Evolutionary conservation across 768 basidiomycete species (phyloP).

Genomic region (Termitomyces sp.): DNA sequence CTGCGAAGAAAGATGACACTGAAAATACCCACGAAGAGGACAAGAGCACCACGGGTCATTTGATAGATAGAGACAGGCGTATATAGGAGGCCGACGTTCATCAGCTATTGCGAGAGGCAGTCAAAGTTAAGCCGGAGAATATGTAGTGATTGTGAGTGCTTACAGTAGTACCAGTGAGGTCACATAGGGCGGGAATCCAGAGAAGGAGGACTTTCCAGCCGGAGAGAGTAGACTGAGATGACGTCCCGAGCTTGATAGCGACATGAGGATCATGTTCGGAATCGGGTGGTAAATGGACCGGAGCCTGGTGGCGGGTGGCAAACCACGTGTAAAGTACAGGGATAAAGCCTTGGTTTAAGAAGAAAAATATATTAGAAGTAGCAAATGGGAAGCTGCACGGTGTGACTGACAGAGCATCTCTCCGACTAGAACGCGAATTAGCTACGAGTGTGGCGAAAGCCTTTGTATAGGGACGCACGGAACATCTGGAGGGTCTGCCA

Average conservation of each 20-base stretch:
- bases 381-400: slow-evolving; percentile 21
- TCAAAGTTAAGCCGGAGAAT: slow-evolving; percentile 1
- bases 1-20: slow-evolving; percentile 88
- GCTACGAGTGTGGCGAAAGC: slow-evolving; percentile 14
- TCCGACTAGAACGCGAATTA: slow-evolving; percentile 56
- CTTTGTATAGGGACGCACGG: slow-evolving; percentile 40
- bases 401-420: slow-evolving; percentile 83
- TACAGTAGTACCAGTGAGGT: slow-evolving; percentile 88
- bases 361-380: slow-evolving; percentile 13
- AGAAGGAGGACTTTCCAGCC: slow-evolving; percentile 73
- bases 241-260: slow-evolving; percentile 25
- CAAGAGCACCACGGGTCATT: slow-evolving; percentile 91
- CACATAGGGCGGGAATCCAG: slow-evolving; percentile 86
- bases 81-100: slow-evolving; percentile 95
- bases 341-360: slow-evolving; percentile 61
- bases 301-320: slow-evolving; percentile 36
- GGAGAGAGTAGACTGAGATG: slow-evolving; percentile 37
- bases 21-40: slow-evolving; percentile 88
- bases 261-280: slow-evolving; percentile 35
- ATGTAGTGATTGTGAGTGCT: slow-evolving; percentile 21
- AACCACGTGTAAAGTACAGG: slow-evolving; percentile 74
- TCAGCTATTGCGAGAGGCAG: slow-evolving; percentile 39
- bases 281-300: slow-evolving; percentile 52
- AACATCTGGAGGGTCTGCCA: slow-evolving; percentile 93
- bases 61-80: slow-evolving; percentile 98